Evolutionary conservation across 2,329 filamentous ascomycete genomes (phyloP).

Genomic region (Diplodia mutila): DNA sequence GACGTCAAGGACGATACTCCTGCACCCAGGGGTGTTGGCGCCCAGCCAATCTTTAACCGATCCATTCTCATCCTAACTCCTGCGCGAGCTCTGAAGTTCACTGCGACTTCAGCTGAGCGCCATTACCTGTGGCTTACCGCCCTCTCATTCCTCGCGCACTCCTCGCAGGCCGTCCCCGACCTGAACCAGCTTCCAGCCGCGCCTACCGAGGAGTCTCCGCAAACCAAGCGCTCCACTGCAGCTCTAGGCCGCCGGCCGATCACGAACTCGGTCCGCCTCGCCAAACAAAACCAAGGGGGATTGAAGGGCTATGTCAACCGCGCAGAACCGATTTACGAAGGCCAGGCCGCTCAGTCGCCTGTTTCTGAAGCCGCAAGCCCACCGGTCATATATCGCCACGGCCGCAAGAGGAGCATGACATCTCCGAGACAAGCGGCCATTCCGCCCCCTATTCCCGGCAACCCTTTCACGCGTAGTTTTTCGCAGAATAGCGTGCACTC

Average conservation of each 20-base stretch:
- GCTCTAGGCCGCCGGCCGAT: slow-evolving; percentile 63
- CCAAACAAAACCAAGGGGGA: slow-evolving; percentile 66
- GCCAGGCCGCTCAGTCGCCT: slow-evolving; percentile 44
- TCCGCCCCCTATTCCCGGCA: slow-evolving; percentile 43
- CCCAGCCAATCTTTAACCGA: slow-evolving; percentile 73
- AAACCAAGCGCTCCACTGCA: slow-evolving; percentile 42
- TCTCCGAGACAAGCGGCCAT: slow-evolving; percentile 26
- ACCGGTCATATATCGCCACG: slow-evolving; percentile 66
- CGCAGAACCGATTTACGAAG: slow-evolving; percentile 38
- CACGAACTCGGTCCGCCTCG: slow-evolving; percentile 85
- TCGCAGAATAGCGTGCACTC: slow-evolving; percentile 52
- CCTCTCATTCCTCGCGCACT: slow-evolving; percentile 91
- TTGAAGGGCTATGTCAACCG: slow-evolving; percentile 34
- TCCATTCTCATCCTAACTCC: slow-evolving; percentile 95
- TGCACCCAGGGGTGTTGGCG: slow-evolving; percentile 68
- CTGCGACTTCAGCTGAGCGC: slow-evolving; percentile 77
- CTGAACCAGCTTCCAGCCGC: slow-evolving; percentile 59
- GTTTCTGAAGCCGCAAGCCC: slow-evolving; percentile 62
- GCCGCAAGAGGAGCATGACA: slow-evolving; percentile 29
- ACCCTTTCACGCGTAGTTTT: slow-evolving; percentile 75
- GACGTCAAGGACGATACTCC: slow-evolving; percentile 96
- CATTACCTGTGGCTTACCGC: slow-evolving; percentile 96
- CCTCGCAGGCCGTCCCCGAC: slow-evolving; percentile 77
- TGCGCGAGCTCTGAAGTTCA: slow-evolving; percentile 93
- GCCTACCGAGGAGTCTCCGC: slow-evolving; percentile 35